A percentile compares a stretch with the other conserved stretches of the same genome.
phyloP scores from a whole-genome alignment of 2,329 filamentous ascomycete genomes.

The Thielaviopsis euricoi region DNA sequence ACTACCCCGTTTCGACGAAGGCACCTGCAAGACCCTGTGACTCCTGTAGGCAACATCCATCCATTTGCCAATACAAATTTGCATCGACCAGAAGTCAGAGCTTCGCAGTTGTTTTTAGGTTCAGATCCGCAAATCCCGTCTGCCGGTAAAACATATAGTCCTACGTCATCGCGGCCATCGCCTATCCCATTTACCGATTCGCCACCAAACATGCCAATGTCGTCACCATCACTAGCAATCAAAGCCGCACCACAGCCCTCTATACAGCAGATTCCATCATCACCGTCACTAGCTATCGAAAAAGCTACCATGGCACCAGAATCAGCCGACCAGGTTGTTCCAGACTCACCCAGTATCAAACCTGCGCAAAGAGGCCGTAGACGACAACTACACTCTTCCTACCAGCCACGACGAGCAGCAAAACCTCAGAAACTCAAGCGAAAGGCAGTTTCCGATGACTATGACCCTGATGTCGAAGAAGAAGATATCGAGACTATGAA shows the following conservation, averaged over 20 bases:
- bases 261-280: background rate
- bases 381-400: constrained; percentile 2
- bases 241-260: background rate
- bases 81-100: constrained; percentile 13
- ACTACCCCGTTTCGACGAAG: constrained; percentile 19
- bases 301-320: background rate
- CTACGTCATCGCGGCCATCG: constrained; percentile 41
- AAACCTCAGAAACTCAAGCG: background rate
- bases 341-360: background rate
- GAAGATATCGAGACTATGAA: background rate
- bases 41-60: constrained; percentile 31
- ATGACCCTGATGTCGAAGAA: background rate
- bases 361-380: background rate
- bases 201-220: constrained; percentile 22
- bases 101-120: constrained; percentile 36
- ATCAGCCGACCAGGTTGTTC: background rate
- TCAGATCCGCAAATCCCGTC: constrained; percentile 34
- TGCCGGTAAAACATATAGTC: constrained; percentile 31
- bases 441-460: background rate
- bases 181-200: constrained; percentile 29
- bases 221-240: background rate
- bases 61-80: constrained; percentile 22
- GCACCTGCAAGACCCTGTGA: constrained; percentile 24
- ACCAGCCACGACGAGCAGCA: background rate
- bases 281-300: background rate